Percentiles rank a stretch among this genome's conserved stretches.
Evolutionary conservation across 257 asterid species (phyloP).

Genomic region (Solanum lycopersicoides): DNA sequence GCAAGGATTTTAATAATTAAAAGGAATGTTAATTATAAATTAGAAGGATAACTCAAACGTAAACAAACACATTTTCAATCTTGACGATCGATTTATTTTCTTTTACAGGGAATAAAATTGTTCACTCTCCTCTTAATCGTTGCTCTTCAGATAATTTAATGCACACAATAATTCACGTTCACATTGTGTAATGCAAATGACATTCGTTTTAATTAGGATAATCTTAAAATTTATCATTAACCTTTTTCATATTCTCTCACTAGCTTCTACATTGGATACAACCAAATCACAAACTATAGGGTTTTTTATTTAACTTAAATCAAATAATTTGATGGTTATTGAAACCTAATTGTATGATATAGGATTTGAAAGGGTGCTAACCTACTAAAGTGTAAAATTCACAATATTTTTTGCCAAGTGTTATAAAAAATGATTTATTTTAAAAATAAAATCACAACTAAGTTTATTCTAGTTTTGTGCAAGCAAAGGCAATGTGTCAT

Average conservation of each 20-base stretch:
- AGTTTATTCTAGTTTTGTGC: background rate
- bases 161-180: background rate
- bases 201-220: background rate
- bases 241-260: background rate
- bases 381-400: background rate
- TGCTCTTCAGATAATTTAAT: background rate
- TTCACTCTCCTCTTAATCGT: background rate
- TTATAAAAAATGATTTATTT: background rate
- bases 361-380: background rate
- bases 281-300: background rate
- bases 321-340: background rate
- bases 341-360: background rate
- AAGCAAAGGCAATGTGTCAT: background rate
- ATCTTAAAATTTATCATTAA: background rate
- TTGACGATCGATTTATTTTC: background rate
- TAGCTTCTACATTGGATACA: background rate
- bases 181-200: fast-evolving
- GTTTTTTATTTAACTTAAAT: background rate
- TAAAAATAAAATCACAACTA: background rate
- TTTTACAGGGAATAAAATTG: background rate
- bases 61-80: background rate
- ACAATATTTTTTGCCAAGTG: background rate
- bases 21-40: background rate
- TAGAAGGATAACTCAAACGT: background rate
- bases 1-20: background rate